Base-by-base conservation (phyloP, 345 rosid species). In the Trapa bicornis region DNA sequence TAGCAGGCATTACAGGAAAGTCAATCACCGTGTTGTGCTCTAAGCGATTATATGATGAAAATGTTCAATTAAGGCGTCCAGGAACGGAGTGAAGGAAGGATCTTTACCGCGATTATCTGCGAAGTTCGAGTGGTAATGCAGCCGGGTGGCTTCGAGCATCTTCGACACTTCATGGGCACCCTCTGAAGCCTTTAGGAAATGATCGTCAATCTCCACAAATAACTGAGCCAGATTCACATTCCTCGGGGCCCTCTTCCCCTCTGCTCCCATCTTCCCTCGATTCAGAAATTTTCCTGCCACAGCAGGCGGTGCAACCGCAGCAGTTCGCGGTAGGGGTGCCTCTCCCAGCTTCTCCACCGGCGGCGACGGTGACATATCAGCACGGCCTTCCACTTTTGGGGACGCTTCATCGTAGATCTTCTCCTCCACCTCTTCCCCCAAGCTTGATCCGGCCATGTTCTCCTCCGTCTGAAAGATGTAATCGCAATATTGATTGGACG, bases 81-180 rank as follows among this genome's bases (percentile, higher is more conserved):
- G 22, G 35, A 54, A 54, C 33, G 2, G 1, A 4, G 33, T 54
- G 22, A 54, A n/a, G 4, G 66, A 3, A 37, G 32, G 66, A 64
- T 38, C 12, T 61, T 70, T 82, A 92, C 98, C 93, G 61, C 96
- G 75, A 81, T 91, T 91, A 79, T 94, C 97, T 0, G 97, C 96
- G 69, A 91, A 94, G 77, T 94, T 94, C 17, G 97, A 94, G 79
- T 94, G 99, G 79, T 89, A 94, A 86, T 91, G 96, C 71, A 94
- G 74, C 70, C 95, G 76, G 3, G 97, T 85, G 33, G 97, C 97
- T 85, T 94, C 97, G 77, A 94, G 71, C 91, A 94, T 82, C 84
- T 86, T 94, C 0, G 96, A 91, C 70, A 94, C 97, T 60, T 86
- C 96, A 38, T 91, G 93, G 8, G 96, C 96, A 82, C 96, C 86